Evolutionary conservation across 1,139 yeast species (phyloP), one percentile per base, ranked within the genome.

Genomic region (Lipomyces yarrowii): DNA sequence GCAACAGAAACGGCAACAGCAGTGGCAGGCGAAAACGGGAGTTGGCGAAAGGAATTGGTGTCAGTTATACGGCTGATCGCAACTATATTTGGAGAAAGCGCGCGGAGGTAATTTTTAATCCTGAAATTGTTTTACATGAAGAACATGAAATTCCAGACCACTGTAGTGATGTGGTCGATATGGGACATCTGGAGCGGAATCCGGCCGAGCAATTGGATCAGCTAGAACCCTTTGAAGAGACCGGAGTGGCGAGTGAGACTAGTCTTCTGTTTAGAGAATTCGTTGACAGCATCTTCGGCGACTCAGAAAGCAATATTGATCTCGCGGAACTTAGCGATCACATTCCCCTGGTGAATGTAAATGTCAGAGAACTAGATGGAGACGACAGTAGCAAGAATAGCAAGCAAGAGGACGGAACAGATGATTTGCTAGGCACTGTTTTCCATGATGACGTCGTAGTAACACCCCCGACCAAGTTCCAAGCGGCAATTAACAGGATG

Each of bases 71-170:
- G 6, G 26, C 32, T 7, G 63, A 61, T 33, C 26, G 63, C 18
- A 61, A 58, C 46, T 61, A 58, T 21, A 61, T 61, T 13, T 61
- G 63, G 63, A 33, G 33, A n/a, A 42, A 23, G 32, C 60, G 63
- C 0, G 56, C 56, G 5, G 54, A 46, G n/a, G n/a, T 23, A 10
- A 60, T 61, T 6, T 61, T 57, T 59, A 37, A 39, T 21, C 63
- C 62, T 15, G 63, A 60, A 8, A 26, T 37, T 2, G 55, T 57
- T 18, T 42, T 42, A 21, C 48, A 21, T 4, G 48, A 42, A 18
- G 48, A 42, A 42, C 48, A 42, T 6, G 48, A 42, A 42, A n/a
- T 42, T 42, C n/a, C 4, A 10, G 48, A 42, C 11, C 10, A n/a
- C 21, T 21, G 18, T 8, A 42, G 8, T 18, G 48, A 18, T 42